A percentile compares a stretch with the other conserved stretches of the same genome.
These are phyloP conservation scores for Fusarium floridanum DNA, from an alignment of 2,329 filamentous ascomycete species.

Conservation along the genomic window DNA sequence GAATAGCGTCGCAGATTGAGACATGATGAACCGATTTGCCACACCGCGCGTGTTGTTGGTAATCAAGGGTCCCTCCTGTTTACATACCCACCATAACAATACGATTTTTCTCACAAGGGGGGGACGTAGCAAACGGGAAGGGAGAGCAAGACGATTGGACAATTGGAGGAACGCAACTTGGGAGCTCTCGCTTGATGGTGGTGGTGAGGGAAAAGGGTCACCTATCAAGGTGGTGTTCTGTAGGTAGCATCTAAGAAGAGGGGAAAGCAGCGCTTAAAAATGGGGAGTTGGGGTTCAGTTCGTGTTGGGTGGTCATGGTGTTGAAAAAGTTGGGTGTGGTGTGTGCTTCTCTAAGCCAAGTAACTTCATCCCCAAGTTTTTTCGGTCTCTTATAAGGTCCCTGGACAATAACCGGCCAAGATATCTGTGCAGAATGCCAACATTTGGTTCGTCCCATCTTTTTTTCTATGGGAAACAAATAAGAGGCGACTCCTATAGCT, in stretches of 20 bases:
- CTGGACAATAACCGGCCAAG: conserved; percentile 26
- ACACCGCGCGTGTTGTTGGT: conserved; percentile 20
- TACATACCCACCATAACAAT: conserved; percentile 11
- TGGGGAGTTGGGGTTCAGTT: conserved; percentile 37
- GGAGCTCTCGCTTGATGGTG: not conserved
- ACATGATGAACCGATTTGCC: conserved; percentile 34
- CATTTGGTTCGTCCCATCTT: conserved; percentile 1
- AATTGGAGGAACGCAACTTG: conserved; percentile 23
- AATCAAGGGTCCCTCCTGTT: conserved; percentile 14
- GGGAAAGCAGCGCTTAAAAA: conserved; percentile 23
- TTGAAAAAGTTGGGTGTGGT: conserved; percentile 22
- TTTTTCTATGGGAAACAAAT: conserved; percentile 1
- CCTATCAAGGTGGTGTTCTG: not conserved
- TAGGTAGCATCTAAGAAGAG: not conserved
- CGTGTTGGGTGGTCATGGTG: conserved; percentile 36
- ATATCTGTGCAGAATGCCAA: conserved; percentile 28
- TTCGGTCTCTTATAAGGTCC: not conserved
- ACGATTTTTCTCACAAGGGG: conserved; percentile 21
- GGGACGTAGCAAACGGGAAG: not conserved
- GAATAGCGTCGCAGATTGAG: conserved; percentile 38
- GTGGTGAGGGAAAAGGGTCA: conserved; percentile 24
- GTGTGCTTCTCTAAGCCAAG: not conserved
- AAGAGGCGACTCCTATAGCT: conserved; percentile 15
- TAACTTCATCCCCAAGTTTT: conserved; percentile 8
- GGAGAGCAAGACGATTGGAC: conserved; percentile 26